Conservation (phyloP, 345 rosid species). For the Populus tremula region DNA sequence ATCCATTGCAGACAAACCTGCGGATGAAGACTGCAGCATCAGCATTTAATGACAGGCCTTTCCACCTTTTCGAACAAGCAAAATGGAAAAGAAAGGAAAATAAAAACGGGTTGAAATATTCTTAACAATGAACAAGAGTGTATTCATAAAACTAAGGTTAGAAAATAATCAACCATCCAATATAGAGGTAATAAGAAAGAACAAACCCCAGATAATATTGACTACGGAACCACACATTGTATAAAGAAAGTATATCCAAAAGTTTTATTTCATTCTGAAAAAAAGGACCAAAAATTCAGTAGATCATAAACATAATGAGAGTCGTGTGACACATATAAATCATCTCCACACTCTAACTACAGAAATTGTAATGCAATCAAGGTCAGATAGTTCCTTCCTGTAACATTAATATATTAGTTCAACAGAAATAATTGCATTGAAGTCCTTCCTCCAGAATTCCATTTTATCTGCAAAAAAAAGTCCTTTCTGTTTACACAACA, state of each 20-base stretch:
- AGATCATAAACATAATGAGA: neutral
- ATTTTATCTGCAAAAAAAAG: neutral
- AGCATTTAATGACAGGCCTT: neutral
- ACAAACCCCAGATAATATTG: neutral
- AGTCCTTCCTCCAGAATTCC: neutral
- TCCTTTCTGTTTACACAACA: neutral
- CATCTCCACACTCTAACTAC: neutral
- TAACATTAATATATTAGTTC: neutral
- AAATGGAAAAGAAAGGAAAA: neutral
- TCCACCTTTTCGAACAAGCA: neutral
- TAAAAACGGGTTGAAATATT: neutral
- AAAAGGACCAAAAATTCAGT: neutral
- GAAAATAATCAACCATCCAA: neutral
- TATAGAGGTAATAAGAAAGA: neutral
- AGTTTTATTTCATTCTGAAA: neutral
- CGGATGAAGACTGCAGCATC: neutral
- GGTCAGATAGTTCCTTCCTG: neutral
- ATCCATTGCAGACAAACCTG: conserved; percentile 49
- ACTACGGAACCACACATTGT: neutral
- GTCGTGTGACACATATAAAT: neutral
- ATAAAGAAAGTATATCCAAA: neutral
- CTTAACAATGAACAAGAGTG: neutral
- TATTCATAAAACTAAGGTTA: neutral
- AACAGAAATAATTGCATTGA: neutral
- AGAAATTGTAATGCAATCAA: neutral